Percentiles rank a stretch among this genome's conserved stretches.
These are phyloP conservation scores for Athelia sp. DNA, from an alignment of 1,284 basidiomycete species.

Conservation along the genomic window DNA sequence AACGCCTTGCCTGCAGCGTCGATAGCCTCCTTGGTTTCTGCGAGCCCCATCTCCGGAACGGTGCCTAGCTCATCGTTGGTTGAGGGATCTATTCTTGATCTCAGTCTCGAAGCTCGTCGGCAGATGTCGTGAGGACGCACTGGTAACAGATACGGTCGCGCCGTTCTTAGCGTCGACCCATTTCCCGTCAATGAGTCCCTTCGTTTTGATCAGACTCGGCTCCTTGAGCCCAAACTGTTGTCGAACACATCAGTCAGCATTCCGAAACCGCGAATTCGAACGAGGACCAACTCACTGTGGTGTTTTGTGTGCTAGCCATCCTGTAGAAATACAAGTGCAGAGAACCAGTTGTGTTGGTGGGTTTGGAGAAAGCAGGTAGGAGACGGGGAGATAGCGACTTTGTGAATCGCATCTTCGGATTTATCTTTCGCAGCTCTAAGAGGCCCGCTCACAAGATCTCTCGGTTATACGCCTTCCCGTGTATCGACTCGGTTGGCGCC, in stretches of 20 bases:
- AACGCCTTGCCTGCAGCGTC: conserved; percentile 74
- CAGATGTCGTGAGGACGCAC: conserved; percentile 45
- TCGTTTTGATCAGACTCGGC: conserved; percentile 64
- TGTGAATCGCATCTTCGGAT: too few species aligned
- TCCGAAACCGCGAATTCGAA: conserved; percentile 9
- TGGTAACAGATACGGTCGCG: conserved; percentile 67
- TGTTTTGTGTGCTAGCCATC: conserved; percentile 42
- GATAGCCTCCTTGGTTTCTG: conserved; percentile 80
- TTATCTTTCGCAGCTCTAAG: too few species aligned
- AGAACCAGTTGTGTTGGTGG: background rate
- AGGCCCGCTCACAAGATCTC: too few species aligned
- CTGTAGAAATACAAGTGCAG: conserved; percentile 14
- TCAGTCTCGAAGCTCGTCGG: background rate
- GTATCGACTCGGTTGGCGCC: too few species aligned
- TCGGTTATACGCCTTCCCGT: too few species aligned
- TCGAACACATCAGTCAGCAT: background rate
- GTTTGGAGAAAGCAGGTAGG: too few species aligned
- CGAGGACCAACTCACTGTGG: conserved; percentile 18
- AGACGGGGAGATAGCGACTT: too few species aligned
- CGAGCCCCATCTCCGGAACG: conserved; percentile 82
- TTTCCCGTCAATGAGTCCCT: conserved; percentile 78
- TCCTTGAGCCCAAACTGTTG: conserved; percentile 73
- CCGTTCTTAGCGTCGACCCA: conserved; percentile 78
- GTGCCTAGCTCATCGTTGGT: conserved; percentile 76
- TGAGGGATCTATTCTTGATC: conserved; percentile 64